Conservation (phyloP, 352 stramenopile genomes). For the Phytophthora vignae region DNA sequence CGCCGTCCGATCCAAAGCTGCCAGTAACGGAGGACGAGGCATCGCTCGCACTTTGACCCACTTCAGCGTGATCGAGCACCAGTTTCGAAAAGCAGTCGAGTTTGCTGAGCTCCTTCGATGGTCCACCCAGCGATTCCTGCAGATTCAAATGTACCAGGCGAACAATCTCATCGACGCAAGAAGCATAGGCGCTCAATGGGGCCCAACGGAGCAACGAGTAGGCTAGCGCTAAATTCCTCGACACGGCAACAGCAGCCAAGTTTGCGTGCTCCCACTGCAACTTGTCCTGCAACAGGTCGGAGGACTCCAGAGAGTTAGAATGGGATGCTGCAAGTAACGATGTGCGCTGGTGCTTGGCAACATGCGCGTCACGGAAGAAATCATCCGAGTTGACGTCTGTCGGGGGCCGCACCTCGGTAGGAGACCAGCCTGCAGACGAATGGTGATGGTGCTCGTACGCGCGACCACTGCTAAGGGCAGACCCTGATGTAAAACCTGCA, state of each 20-base stretch:
- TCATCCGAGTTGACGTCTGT: background rate
- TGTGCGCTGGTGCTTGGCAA: background rate
- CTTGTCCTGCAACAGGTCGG: slow-evolving; percentile 1
- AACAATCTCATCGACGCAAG: slow-evolving; percentile 52
- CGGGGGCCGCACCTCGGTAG: background rate
- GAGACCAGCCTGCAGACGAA: background rate
- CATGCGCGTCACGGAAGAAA: background rate
- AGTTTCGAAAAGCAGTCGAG: slow-evolving; percentile 54
- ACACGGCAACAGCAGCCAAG: slow-evolving; percentile 35
- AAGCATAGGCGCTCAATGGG: slow-evolving; percentile 45
- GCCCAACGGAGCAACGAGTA: slow-evolving; percentile 51
- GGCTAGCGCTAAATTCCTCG: slow-evolving; percentile 59
- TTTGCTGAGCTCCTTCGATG: slow-evolving; percentile 20
- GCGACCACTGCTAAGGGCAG: no score
- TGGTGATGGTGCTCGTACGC: background rate
- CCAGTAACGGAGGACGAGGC: background rate
- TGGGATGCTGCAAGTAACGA: background rate
- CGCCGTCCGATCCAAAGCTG: background rate
- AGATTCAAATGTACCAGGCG: slow-evolving; percentile 43
- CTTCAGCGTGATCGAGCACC: slow-evolving; percentile 37
- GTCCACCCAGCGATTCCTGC: slow-evolving; percentile 29
- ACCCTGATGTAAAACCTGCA: background rate
- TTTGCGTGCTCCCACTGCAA: slow-evolving; percentile 11
- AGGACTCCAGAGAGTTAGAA: background rate
- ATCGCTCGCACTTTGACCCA: slow-evolving; percentile 4